Base-by-base conservation (phyloP, 108 stramenopile species). In the Stephanodiscus triporus region DNA sequence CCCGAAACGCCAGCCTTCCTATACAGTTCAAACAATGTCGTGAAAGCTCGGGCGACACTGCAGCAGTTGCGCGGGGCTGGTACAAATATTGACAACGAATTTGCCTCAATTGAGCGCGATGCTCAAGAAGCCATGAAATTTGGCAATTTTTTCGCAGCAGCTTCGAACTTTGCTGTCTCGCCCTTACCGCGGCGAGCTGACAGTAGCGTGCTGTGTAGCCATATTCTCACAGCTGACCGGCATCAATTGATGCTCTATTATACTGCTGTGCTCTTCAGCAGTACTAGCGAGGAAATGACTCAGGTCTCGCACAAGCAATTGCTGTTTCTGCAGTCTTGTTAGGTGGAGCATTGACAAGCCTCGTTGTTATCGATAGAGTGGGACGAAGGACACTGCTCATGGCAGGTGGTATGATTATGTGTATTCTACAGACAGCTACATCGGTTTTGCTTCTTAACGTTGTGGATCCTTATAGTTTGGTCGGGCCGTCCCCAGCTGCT, bases 81-180 rank as follows among this genome's bases (percentile, higher is more conserved):
- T 62, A 42, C 17, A 32, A 62, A 37, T 37, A 37, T 62, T 62
- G 61, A 62, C n/a, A n/a, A 62, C 14, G 61, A 62, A 36, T 62
- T 37, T 3, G 61, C 14, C 16, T 20, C 17, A 22, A 62, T 62
- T 37, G 61, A 36, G 19, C n/a, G 27, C 9, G 61, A 62, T 56
- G 24, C 55, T 20, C 14, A 17, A 42, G 32, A 62, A 38, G 36
- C 61, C 17, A 62, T 36, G 36, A 42, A 37, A 36, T 24, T 24
- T 6, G 58, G 58, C 26, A 59, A 29, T 59, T 24, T 17, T 17
- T 24, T n/a, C 58, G 30, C 58, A 59, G 24, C 58, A 59, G 24
- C 58, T 59, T 32, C 26, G 30, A 59, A 59, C 58, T 5, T 59
- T 59, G 30, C n/a, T 59, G 30, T 24, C 30, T 59, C 58, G 58